A percentile compares a stretch with the other conserved stretches of the same genome.
These are phyloP conservation scores for Coelastrella sp. DNA, from an alignment of 139 green algal species.

Conservation along the genomic window DNA sequence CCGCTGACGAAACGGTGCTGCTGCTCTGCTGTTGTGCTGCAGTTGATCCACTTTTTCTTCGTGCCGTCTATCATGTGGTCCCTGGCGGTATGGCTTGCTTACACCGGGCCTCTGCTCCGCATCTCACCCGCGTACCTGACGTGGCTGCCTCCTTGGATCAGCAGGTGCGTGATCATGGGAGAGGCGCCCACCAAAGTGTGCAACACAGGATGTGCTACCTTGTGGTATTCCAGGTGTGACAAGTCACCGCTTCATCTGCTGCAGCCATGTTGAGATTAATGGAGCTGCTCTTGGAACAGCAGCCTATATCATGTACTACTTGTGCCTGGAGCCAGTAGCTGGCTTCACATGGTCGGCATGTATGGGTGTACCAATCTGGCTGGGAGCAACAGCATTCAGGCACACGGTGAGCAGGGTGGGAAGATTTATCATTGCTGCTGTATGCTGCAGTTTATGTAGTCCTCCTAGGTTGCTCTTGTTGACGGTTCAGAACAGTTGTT, in stretches of 20 bases:
- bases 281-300: slow-evolving; percentile 10
- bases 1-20: not conserved
- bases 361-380: slow-evolving; percentile 73
- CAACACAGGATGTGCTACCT: no score
- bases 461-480: not conserved
- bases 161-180: not conserved
- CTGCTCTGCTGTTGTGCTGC: slow-evolving; percentile 22
- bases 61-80: slow-evolving; percentile 83
- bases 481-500: no score
- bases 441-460: not conserved
- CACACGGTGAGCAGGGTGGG: not conserved
- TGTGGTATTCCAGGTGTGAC: no score
- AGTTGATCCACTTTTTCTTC: slow-evolving; percentile 88
- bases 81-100: slow-evolving; percentile 70
- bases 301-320: slow-evolving; percentile 74
- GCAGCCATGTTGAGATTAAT: slow-evolving; percentile 46
- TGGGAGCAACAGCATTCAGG: slow-evolving; percentile 64
- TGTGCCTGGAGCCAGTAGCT: slow-evolving; percentile 76
- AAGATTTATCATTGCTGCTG: not conserved
- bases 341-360: slow-evolving; percentile 73
- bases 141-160: slow-evolving; percentile 7
- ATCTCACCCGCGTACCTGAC: slow-evolving; percentile 14
- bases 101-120: slow-evolving; percentile 55
- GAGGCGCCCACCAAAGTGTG: not conserved
- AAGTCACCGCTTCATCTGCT: not conserved